These are phyloP conservation scores for Linderina pennispora DNA, from an alignment of 192 early-diverging fungal genomes.

Conservation along the genomic window DNA sequence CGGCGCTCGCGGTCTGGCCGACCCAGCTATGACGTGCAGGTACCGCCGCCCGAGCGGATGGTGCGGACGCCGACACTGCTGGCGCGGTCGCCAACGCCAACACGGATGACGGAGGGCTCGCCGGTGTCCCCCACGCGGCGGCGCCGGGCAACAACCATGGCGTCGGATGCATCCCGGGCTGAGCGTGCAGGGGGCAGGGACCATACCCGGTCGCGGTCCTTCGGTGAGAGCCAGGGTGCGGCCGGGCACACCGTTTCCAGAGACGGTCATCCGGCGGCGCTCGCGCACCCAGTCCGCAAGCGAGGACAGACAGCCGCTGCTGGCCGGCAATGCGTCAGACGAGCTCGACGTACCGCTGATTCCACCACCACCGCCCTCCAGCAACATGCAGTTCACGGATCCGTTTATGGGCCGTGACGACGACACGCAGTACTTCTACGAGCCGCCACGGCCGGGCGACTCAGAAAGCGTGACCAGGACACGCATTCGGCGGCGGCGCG, in stretches of 20 bases:
- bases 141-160: constrained; percentile 19
- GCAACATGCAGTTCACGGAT: constrained; percentile 20
- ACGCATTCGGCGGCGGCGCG: constrained; percentile 34
- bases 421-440: constrained; percentile 8
- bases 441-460: too few relatives aligned
- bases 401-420: constrained; percentile 17
- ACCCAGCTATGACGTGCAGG: constrained; percentile 31
- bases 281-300: neutral
- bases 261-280: too few relatives aligned
- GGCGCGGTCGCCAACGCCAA: constrained; percentile 31
- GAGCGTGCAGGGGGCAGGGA: neutral
- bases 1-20: too few relatives aligned
- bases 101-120: constrained; percentile 5
- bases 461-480: constrained; percentile 39
- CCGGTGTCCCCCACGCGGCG: constrained; percentile 5
- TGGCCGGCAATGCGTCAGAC: neutral
- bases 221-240: constrained; percentile 28
- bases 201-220: constrained; percentile 39
- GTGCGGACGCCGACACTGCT: constrained; percentile 38
- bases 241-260: too few relatives aligned
- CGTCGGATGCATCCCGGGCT: neutral
- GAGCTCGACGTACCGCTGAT: constrained; percentile 18
- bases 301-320: neutral
- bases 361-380: constrained; percentile 23
- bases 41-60: constrained; percentile 35